phyloP scores from a whole-genome alignment of 2,329 filamentous ascomycete genomes.

The Penicillium psychrosexuale region DNA sequence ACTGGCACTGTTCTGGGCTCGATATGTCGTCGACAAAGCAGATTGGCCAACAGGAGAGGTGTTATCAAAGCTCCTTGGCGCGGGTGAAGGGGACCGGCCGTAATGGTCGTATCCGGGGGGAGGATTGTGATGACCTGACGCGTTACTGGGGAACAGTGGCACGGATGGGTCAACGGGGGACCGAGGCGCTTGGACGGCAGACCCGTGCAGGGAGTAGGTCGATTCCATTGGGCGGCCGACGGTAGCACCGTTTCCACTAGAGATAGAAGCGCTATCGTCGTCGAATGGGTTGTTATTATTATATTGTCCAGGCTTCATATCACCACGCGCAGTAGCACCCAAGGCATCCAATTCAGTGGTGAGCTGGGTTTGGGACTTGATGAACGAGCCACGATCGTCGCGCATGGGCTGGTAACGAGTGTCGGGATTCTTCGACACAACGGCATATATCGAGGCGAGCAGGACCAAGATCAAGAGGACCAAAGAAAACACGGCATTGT shows the following conservation, averaged over 20 bases:
- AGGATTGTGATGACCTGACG: slow-evolving; percentile 38
- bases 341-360: slow-evolving; percentile 86
- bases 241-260: slow-evolving; percentile 48
- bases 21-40: slow-evolving; percentile 31
- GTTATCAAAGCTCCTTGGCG: slow-evolving; percentile 32
- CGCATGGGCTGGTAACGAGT: slow-evolving; percentile 94
- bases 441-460: slow-evolving; percentile 71
- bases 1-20: slow-evolving; percentile 54
- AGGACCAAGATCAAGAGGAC: slow-evolving; percentile 80
- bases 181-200: slow-evolving; percentile 41
- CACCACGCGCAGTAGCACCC: slow-evolving; percentile 82
- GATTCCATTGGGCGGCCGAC: slow-evolving; percentile 47
- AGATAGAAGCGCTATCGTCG: slow-evolving; percentile 68
- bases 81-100: slow-evolving; percentile 32
- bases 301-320: slow-evolving; percentile 61
- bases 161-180: slow-evolving; percentile 50
- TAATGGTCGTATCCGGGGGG: slow-evolving; percentile 38
- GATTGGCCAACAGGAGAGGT: slow-evolving; percentile 33
- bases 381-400: slow-evolving; percentile 92
- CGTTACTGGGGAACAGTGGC: slow-evolving; percentile 47
- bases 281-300: slow-evolving; percentile 59
- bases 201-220: slow-evolving; percentile 26
- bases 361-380: slow-evolving; percentile 88
- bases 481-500: slow-evolving; percentile 79
- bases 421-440: slow-evolving; percentile 91